Evolutionary conservation across 2,329 filamentous ascomycete species (phyloP).

Genomic region (Penicillium sp.): DNA sequence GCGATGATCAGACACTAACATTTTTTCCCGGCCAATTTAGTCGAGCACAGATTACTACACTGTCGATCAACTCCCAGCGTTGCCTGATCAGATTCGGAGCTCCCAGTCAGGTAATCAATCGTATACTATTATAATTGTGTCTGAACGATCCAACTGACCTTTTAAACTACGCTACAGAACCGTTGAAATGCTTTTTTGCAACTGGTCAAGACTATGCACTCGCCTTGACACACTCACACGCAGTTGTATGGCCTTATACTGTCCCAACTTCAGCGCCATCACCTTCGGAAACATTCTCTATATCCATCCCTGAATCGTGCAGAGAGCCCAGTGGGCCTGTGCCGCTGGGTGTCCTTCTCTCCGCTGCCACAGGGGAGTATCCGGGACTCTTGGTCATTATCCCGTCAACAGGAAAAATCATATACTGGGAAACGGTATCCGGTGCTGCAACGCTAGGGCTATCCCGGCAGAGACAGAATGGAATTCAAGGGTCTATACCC

Average conservation of each 20-base stretch:
- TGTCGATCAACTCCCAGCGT: slow-evolving; percentile 78
- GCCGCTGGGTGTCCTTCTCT: slow-evolving; percentile 80
- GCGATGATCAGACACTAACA: not conserved
- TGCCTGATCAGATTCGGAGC: slow-evolving; percentile 73
- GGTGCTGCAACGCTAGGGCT: slow-evolving; percentile 81
- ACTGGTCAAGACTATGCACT: slow-evolving; percentile 72
- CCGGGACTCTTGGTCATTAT: slow-evolving; percentile 85
- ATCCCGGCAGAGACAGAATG: slow-evolving; percentile 77
- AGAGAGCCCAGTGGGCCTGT: slow-evolving; percentile 68
- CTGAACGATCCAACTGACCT: slow-evolving; percentile 11
- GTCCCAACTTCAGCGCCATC: slow-evolving; percentile 33
- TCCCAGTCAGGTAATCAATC: slow-evolving; percentile 59
- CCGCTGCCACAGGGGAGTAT: slow-evolving; percentile 74
- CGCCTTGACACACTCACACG: slow-evolving; percentile 75
- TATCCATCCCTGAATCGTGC: slow-evolving; percentile 73
- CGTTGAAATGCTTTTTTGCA: slow-evolving; percentile 66
- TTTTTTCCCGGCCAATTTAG: slow-evolving; percentile 43
- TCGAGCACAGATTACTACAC: slow-evolving; percentile 82
- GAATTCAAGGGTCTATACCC: slow-evolving; percentile 71
- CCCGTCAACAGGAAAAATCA: slow-evolving; percentile 78
- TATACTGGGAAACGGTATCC: slow-evolving; percentile 95
- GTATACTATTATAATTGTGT: not conserved
- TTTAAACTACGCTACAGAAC: slow-evolving; percentile 44
- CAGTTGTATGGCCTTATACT: slow-evolving; percentile 88
- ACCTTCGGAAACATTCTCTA: slow-evolving; percentile 67